These are phyloP conservation scores for Nakataea oryzae DNA, from an alignment of 2,329 filamentous ascomycete genomes.

Conservation along the genomic window DNA sequence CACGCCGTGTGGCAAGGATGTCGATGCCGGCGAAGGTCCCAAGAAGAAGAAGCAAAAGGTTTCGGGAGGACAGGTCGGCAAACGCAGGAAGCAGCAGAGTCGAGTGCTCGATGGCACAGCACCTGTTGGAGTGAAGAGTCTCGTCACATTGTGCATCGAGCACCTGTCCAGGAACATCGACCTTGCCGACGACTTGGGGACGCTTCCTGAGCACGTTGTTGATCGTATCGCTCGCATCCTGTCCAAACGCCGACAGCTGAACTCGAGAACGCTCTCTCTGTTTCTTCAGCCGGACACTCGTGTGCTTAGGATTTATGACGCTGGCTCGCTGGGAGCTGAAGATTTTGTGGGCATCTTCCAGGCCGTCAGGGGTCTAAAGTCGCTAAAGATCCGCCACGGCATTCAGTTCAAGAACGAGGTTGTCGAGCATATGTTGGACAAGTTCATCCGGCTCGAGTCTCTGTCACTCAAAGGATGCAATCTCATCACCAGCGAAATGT, in stretches of 20 bases:
- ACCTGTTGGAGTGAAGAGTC: conserved; percentile 54
- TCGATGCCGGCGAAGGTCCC: conserved; percentile 53
- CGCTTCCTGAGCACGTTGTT: conserved; percentile 41
- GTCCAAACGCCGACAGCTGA: conserved; percentile 48
- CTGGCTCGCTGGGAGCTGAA: conserved; percentile 55
- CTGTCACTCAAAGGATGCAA: conserved; percentile 80
- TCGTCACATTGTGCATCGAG: conserved; percentile 55
- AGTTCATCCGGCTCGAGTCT: conserved; percentile 56
- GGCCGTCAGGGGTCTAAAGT: conserved; percentile 55
- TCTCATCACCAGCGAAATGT: conserved; percentile 65
- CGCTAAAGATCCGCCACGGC: conserved; percentile 70
- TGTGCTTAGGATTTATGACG: conserved; percentile 46
- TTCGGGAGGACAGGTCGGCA: conserved; percentile 40
- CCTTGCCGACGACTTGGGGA: conserved; percentile 50
- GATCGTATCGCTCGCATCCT: conserved; percentile 51
- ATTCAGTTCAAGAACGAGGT: conserved; percentile 84
- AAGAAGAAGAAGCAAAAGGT: conserved; percentile 45
- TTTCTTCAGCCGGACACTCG: conserved; percentile 44
- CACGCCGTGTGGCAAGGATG: conserved; percentile 65
- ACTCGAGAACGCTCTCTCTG: conserved; percentile 41
- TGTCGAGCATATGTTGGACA: conserved; percentile 69
- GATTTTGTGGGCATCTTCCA: conserved; percentile 78
- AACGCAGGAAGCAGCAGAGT: conserved; percentile 70
- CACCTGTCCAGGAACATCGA: conserved; percentile 52
- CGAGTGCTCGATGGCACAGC: conserved; percentile 70